phyloP scores from a whole-genome alignment of 768 basidiomycete species.

The Pholiota microspora region DNA sequence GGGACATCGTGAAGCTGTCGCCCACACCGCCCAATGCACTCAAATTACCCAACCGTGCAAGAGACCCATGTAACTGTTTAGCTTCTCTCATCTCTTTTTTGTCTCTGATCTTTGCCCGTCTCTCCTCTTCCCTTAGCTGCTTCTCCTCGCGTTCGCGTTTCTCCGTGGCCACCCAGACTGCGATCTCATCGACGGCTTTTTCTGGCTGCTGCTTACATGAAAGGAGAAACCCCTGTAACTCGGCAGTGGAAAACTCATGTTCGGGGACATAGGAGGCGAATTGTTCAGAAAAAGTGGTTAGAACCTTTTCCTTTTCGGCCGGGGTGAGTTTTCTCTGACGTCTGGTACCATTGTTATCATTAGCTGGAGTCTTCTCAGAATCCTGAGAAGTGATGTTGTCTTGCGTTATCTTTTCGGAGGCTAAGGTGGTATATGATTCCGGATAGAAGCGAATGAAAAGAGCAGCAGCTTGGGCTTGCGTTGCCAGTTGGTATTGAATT shows the following conservation, averaged over 20 bases:
- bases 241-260: constrained; percentile 53
- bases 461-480: constrained; percentile 40
- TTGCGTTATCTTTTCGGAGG: constrained; percentile 16
- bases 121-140: constrained; percentile 31
- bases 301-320: constrained; percentile 16
- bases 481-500: constrained; percentile 49
- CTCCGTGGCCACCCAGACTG: constrained; percentile 43
- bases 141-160: constrained; percentile 31
- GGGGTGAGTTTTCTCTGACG: background rate
- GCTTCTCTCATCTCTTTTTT: constrained; percentile 24
- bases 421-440: constrained; percentile 21
- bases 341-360: background rate
- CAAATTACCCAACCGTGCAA: constrained; percentile 19
- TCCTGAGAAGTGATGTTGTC: background rate
- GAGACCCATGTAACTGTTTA: constrained; percentile 22
- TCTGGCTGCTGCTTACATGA: constrained; percentile 37
- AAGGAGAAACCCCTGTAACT: constrained; percentile 60
- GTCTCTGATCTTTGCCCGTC: constrained; percentile 11
- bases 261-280: constrained; percentile 45
- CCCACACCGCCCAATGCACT: constrained; percentile 6
- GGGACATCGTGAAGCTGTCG: too few species aligned
- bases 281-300: constrained; percentile 32
- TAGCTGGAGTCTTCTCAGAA: background rate
- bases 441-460: constrained; percentile 55
- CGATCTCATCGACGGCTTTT: constrained; percentile 29